These are phyloP conservation scores for Diplodia corticola DNA, from an alignment of 2,329 filamentous ascomycete species.

Conservation along the genomic window DNA sequence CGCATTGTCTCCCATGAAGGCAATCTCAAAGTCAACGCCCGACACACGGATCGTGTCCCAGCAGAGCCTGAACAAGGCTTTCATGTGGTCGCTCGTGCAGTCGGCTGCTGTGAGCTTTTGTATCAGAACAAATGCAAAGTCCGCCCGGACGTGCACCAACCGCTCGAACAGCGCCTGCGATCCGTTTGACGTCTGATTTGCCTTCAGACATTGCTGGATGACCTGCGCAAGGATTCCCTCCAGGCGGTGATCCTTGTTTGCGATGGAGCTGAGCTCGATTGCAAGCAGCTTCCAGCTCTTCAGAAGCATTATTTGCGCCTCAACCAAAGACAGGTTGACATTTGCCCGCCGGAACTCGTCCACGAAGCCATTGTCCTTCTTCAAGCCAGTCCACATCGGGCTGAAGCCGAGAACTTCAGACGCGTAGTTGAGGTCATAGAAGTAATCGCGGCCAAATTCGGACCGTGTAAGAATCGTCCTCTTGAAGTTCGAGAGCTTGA, in stretches of 20 bases:
- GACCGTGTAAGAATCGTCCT: slow-evolving; percentile 66
- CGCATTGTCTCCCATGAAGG: slow-evolving; percentile 57
- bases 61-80: slow-evolving; percentile 55
- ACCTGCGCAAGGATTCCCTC: slow-evolving; percentile 72
- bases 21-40: slow-evolving; percentile 60
- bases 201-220: slow-evolving; percentile 72
- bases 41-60: slow-evolving; percentile 62
- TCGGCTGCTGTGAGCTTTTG: slow-evolving; percentile 70
- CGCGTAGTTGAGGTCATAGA: slow-evolving; percentile 78
- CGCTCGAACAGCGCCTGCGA: slow-evolving; percentile 80
- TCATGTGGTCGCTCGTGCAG: slow-evolving; percentile 52
- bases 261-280: slow-evolving; percentile 74
- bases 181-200: slow-evolving; percentile 71
- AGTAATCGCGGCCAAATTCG: slow-evolving; percentile 73
- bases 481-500: slow-evolving; percentile 76
- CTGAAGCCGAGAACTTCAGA: slow-evolving; percentile 75
- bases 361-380: slow-evolving; percentile 67
- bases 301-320: slow-evolving; percentile 84
- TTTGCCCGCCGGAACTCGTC: slow-evolving; percentile 86
- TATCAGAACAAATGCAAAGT: slow-evolving; percentile 78
- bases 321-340: slow-evolving; percentile 84
- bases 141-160: slow-evolving; percentile 73
- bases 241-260: slow-evolving; percentile 56
- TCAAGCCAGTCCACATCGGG: slow-evolving; percentile 66
- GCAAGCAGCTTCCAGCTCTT: slow-evolving; percentile 88